Evolutionary conservation across 345 rosid genomes (phyloP), one percentile per base, ranked within the genome.

Genomic region (Theobroma cacao): DNA sequence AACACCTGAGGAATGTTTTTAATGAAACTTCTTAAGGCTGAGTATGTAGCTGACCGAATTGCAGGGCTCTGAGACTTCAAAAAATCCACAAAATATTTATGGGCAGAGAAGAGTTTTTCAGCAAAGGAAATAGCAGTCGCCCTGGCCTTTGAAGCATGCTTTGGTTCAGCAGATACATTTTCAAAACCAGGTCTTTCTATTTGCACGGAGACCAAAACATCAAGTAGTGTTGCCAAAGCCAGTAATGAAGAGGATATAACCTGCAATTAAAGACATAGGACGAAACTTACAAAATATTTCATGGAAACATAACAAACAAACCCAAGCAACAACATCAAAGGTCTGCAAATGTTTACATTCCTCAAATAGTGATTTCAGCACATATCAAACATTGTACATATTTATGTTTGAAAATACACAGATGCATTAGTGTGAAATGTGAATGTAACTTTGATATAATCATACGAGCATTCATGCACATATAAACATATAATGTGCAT

Each of bases 161-260:
- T 94, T 64, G 90, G 84, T 85, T 90, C 96, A 65, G 84, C 75
- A 70, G 81, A 76, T 73, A 84, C 40, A 65, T 85, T 86, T 79
- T 90, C 92, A 83, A 89, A 87, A 75, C 88, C 97, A 82, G 90
- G 69, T 77, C 84, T 89, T 76, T 91, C 87, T 41, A 89, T 78
- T 77, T 83, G 89, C 47, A 74, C 74, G 34, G 84, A 69, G 76
- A 91, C 81, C 71, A 92, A 85, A 78, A 92, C 88, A 88, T 94
- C 98, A 81, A 96, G 86, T 85, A 94, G 88, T 33, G 95, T 87
- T 40, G 97, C 97, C 89, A 96, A 86, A 41, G 95, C 97, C 86
- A 91, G 87, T 84, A 96, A 72, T 34, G 99, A 90, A 22, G 97
- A 90, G 33, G 98, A 88, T 64, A 89, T 85, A 84, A 92, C 97